A percentile compares a stretch with the other conserved stretches of the same genome.
Evolutionary conservation across 2,329 filamentous ascomycete genomes (phyloP).

Genomic region (Zymoseptoria tritici): DNA sequence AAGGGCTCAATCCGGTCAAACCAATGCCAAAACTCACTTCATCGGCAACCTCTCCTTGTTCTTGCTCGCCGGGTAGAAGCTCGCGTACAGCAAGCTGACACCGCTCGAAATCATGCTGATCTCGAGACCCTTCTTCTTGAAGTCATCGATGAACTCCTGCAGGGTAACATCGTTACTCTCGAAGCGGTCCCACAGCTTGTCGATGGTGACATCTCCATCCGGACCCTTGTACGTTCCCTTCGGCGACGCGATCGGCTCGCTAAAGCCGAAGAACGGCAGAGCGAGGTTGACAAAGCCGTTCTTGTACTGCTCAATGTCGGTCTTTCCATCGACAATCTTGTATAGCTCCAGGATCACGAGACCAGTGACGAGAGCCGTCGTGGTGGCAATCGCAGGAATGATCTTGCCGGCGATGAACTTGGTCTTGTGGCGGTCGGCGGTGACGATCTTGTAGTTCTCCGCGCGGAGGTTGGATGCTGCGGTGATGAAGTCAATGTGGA

Average conservation of each 20-base stretch:
- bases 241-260: conserved; percentile 86
- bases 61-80: conserved; percentile 79
- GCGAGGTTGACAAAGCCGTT: conserved; percentile 97
- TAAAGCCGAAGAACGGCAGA: conserved; percentile 96
- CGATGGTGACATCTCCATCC: conserved; percentile 70
- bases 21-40: conserved; percentile 42
- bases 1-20: conserved; percentile 6
- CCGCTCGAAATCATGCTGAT: conserved; percentile 96
- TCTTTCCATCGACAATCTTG: conserved; percentile 94
- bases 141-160: conserved; percentile 72
- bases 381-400: conserved; percentile 96
- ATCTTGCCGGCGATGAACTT: conserved; percentile 99
- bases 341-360: conserved; percentile 87
- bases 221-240: conserved; percentile 84
- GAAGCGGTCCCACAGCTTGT: conserved; percentile 98
- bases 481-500: conserved; percentile 98
- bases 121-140: conserved; percentile 69
- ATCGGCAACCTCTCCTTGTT: conserved; percentile 73
- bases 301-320: conserved; percentile 97
- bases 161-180: conserved; percentile 82
- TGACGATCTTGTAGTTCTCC: conserved; percentile 94
- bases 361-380: conserved; percentile 89
- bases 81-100: conserved; percentile 87
- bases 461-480: conserved; percentile 93
- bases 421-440: conserved; percentile 91